Conservation (phyloP, 2,329 filamentous ascomycete genomes). For the Colletotrichum sp. region DNA sequence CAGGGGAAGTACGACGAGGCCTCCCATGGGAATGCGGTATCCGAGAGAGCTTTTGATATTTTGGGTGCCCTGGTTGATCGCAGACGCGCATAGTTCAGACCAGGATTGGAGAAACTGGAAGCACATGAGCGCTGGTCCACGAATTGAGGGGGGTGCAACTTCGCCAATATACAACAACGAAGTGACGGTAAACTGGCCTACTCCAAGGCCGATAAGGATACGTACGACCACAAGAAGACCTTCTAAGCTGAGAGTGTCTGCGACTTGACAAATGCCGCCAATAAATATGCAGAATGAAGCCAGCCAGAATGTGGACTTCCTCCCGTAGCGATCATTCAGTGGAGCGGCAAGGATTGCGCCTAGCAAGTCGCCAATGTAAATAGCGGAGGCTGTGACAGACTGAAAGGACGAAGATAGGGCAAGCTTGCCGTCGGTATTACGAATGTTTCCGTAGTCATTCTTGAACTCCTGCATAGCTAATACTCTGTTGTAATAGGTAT, state of each 20-base stretch:
- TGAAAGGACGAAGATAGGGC: not conserved
- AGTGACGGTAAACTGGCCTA: not conserved
- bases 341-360: not conserved
- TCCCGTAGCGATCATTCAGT: not conserved
- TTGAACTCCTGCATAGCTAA: slow-evolving; percentile 32
- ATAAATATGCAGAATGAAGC: not conserved
- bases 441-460: slow-evolving; percentile 28
- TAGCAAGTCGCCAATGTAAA: not conserved
- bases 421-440: slow-evolving; percentile 22
- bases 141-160: slow-evolving; percentile 23
- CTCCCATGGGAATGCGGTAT: not conserved
- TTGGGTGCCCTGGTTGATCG: slow-evolving; percentile 24
- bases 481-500: slow-evolving; percentile 26
- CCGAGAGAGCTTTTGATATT: not conserved
- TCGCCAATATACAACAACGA: not conserved
- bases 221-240: not conserved
- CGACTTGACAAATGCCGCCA: not conserved
- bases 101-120: slow-evolving; percentile 30
- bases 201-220: not conserved
- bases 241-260: not conserved
- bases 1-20: slow-evolving; percentile 17
- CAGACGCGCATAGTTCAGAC: slow-evolving; percentile 26
- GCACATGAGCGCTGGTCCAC: slow-evolving; percentile 28
- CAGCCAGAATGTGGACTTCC: not conserved
- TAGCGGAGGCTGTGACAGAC: slow-evolving; percentile 14